phyloP scores from a whole-genome alignment of 345 rosid species.

The Murraya koenigii region DNA sequence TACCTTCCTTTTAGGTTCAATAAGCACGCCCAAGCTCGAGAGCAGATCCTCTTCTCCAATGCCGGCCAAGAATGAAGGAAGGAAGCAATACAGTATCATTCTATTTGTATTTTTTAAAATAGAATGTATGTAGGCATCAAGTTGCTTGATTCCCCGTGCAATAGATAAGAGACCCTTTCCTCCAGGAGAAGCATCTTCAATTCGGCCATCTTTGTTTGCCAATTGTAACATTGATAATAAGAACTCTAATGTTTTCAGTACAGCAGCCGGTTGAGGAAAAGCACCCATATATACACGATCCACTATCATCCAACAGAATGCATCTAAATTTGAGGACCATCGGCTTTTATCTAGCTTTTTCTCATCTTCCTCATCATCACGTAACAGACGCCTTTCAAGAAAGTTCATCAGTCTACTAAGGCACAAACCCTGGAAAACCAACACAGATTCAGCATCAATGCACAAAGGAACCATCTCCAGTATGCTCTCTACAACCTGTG shows the following conservation, averaged over 20 bases:
- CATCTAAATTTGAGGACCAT: conserved; percentile 94
- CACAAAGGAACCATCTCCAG: conserved; percentile 87
- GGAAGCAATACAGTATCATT: conserved; percentile 84
- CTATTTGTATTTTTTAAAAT: conserved; percentile 90
- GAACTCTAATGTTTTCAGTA: conserved; percentile 83
- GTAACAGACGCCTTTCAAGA: conserved; percentile 92
- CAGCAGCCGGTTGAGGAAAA: conserved; percentile 81
- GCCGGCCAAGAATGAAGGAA: conserved; percentile 80
- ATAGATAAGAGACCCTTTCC: conserved; percentile 92
- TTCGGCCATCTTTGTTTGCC: conserved; percentile 95
- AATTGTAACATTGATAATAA: conserved; percentile 92
- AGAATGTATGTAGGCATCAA: conserved; percentile 88
- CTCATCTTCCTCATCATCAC: conserved; percentile 97
- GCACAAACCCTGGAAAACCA: conserved; percentile 94
- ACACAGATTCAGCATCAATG: conserved; percentile 84
- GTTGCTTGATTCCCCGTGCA: conserved; percentile 76
- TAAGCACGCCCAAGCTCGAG: conserved; percentile 67
- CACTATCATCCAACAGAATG: conserved; percentile 94
- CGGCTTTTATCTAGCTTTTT: conserved; percentile 86
- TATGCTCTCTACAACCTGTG: conserved; percentile 72
- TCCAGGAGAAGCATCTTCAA: conserved; percentile 84
- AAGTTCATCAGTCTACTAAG: conserved; percentile 92
- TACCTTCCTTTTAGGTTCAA: conserved; percentile 64
- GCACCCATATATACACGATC: conserved; percentile 98
- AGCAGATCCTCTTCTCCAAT: conserved; percentile 90